phyloP scores from a whole-genome alignment of 805 yeast species.

The Candida nitratophila region DNA sequence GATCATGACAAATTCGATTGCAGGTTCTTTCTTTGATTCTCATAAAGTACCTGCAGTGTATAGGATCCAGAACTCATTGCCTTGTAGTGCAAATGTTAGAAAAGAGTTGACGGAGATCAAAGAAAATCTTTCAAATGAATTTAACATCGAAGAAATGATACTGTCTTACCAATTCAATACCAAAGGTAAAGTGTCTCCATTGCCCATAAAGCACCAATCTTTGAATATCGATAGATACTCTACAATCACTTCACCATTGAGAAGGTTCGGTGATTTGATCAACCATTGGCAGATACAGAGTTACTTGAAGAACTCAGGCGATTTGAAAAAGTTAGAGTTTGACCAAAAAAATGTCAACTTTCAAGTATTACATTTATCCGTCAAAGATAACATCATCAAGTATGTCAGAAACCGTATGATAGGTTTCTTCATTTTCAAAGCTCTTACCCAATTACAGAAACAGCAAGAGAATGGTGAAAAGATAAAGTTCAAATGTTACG shows the following conservation, averaged over 20 bases:
- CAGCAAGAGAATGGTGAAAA: slow-evolving; percentile 14
- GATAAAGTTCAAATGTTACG: slow-evolving; percentile 34
- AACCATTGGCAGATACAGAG: slow-evolving; percentile 73
- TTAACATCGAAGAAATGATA: slow-evolving; percentile 34
- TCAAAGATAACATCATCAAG: slow-evolving; percentile 34
- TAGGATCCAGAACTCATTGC: slow-evolving; percentile 22
- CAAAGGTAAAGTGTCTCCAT: slow-evolving; percentile 43
- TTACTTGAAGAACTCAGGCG: slow-evolving; percentile 20
- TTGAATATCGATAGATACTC: slow-evolving; percentile 59
- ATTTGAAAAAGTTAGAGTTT: slow-evolving; percentile 20
- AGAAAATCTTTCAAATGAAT: slow-evolving; percentile 1
- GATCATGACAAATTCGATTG: slow-evolving; percentile 68
- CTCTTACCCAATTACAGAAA: slow-evolving; percentile 17
- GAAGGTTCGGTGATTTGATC: slow-evolving; percentile 74
- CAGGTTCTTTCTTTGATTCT: slow-evolving; percentile 39
- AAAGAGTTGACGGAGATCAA: background rate
- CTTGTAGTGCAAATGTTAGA: slow-evolving; percentile 15
- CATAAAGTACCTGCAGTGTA: slow-evolving; percentile 48
- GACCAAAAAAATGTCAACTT: slow-evolving; percentile 26
- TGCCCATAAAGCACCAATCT: slow-evolving; percentile 47
- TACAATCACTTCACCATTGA: slow-evolving; percentile 82
- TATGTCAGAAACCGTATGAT: slow-evolving; percentile 15
- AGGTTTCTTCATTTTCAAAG: slow-evolving; percentile 25
- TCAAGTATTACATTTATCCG: slow-evolving; percentile 35
- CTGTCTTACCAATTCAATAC: slow-evolving; percentile 39